Conservation (phyloP, 805 yeast species). For the Blastobotrys chiropterorum region DNA sequence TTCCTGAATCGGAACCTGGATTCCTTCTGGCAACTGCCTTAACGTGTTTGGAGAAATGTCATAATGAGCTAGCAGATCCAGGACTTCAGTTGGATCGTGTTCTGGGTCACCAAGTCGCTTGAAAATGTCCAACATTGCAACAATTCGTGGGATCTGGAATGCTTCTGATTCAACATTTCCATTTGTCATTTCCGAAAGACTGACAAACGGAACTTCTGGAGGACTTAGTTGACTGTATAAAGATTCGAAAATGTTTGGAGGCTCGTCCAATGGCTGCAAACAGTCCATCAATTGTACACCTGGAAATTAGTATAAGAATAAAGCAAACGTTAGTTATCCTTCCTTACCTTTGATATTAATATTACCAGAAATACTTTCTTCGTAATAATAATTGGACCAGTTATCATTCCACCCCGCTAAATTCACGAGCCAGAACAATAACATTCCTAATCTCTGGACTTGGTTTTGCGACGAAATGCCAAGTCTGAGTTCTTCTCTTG, state of each 20-base stretch:
- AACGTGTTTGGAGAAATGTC: constrained; percentile 43
- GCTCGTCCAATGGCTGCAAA: constrained; percentile 42
- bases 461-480: constrained; percentile 40
- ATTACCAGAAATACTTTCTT: not conserved
- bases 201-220: constrained; percentile 24
- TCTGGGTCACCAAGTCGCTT: constrained; percentile 37
- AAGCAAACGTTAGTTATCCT: not conserved
- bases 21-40: constrained; percentile 69
- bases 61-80: constrained; percentile 55
- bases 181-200: constrained; percentile 12
- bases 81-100: constrained; percentile 47
- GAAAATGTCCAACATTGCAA: constrained; percentile 11
- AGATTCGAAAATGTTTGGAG: constrained; percentile 56
- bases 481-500: constrained; percentile 68
- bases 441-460: constrained; percentile 39
- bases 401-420: constrained; percentile 66
- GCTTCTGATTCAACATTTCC: constrained; percentile 7
- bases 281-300: not conserved
- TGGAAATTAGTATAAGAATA: constrained; percentile 10
- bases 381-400: constrained; percentile 55
- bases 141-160: constrained; percentile 10
- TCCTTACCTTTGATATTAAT: constrained; percentile 24
- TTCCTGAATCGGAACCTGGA: constrained; percentile 58
- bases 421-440: constrained; percentile 54
- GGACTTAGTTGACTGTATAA: constrained; percentile 43